A percentile compares a stretch with the other conserved stretches of the same genome.
These are phyloP conservation scores for Apiospora arundinis DNA, from an alignment of 2,329 filamentous ascomycete genomes.

Conservation along the genomic window DNA sequence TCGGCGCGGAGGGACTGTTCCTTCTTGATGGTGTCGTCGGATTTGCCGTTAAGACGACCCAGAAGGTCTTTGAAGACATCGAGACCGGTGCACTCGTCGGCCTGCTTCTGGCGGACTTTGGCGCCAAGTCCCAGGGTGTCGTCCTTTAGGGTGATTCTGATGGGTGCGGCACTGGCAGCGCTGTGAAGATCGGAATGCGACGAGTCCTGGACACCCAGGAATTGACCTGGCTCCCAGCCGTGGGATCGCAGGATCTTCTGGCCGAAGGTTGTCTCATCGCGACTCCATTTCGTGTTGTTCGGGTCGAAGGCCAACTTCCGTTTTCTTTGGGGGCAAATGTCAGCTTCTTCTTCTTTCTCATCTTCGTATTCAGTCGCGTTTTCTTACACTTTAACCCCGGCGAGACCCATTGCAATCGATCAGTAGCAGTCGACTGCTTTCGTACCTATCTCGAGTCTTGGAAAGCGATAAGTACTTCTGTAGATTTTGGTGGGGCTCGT, in stretches of 20 bases:
- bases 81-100: constrained; percentile 82
- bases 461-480: neutral
- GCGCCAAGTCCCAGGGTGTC: constrained; percentile 91
- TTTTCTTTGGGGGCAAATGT: constrained; percentile 35
- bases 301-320: constrained; percentile 87
- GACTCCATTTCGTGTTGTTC: constrained; percentile 93
- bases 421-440: constrained; percentile 1
- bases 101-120: constrained; percentile 66
- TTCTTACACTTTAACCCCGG: constrained; percentile 68
- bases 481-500: constrained; percentile 16
- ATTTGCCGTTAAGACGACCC: constrained; percentile 88
- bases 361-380: neutral
- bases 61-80: constrained; percentile 87
- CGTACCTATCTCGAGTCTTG: neutral
- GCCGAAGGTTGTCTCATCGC: constrained; percentile 82
- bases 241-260: constrained; percentile 88
- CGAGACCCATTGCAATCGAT: constrained; percentile 65
- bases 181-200: constrained; percentile 79
- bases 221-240: constrained; percentile 88
- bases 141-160: constrained; percentile 85
- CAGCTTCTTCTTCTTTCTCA: neutral
- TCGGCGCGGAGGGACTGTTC: constrained; percentile 73
- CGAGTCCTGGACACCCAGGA: constrained; percentile 79
- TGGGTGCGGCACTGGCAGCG: constrained; percentile 81
- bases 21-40: constrained; percentile 72